Conservation (phyloP, 768 basidiomycete genomes). For the Serpula lacrymans region DNA sequence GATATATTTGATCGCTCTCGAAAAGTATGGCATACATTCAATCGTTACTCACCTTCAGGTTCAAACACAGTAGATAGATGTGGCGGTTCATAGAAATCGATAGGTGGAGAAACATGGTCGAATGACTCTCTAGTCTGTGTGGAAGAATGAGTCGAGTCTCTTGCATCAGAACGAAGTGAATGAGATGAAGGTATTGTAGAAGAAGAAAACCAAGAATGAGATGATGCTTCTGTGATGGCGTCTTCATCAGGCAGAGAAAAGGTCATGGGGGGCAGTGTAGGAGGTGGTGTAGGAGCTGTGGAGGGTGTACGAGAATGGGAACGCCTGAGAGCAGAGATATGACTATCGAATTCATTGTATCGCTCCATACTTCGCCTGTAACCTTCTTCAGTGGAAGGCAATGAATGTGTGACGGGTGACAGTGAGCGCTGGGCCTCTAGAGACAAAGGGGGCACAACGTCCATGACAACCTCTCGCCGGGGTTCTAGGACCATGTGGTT, state of each 20-base stretch:
- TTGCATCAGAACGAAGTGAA: conserved; percentile 4
- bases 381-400: conserved; percentile 27
- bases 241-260: conserved; percentile 9
- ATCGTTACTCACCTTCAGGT: too few relatives aligned
- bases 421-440: conserved; percentile 17
- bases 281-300: conserved; percentile 20
- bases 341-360: conserved; percentile 51
- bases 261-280: conserved; percentile 22
- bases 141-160: conserved; percentile 3
- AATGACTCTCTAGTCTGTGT: conserved; percentile 7
- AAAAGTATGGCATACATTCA: too few relatives aligned
- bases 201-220: conserved; percentile 1
- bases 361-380: conserved; percentile 46
- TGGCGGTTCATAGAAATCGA: too few relatives aligned
- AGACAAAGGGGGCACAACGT: conserved; percentile 32
- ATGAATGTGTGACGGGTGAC: conserved; percentile 10
- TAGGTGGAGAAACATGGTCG: conserved; percentile 15
- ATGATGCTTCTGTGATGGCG: conserved; percentile 5
- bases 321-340: conserved; percentile 47
- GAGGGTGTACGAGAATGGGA: conserved; percentile 28
- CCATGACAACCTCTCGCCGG: conserved; percentile 52
- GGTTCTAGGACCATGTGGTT: conserved; percentile 45
- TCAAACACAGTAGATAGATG: too few relatives aligned
- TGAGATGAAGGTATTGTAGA: conserved; percentile 1
- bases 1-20: too few relatives aligned